Conservation (phyloP, 208 protist species). For the Tritrichomonas foetus region DNA sequence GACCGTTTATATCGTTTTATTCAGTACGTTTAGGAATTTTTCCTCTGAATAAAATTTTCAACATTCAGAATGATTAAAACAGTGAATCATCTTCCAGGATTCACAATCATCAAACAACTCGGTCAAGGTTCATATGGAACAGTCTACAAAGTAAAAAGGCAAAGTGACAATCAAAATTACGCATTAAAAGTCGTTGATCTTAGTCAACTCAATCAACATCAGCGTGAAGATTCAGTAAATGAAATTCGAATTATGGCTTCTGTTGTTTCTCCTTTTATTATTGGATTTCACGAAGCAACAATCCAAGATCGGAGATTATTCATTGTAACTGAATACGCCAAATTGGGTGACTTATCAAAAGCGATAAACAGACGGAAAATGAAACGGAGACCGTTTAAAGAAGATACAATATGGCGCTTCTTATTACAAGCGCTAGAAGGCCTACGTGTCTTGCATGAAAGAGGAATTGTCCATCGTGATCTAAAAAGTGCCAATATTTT, state of each 20-base stretch:
- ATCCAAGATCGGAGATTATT: slow-evolving; percentile 60
- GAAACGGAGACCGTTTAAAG: neutral
- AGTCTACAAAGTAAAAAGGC: slow-evolving; percentile 11
- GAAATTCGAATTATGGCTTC: slow-evolving; percentile 65
- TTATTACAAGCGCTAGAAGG: neutral
- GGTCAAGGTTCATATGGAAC: slow-evolving; percentile 22
- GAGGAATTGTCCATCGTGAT: slow-evolving; percentile 22
- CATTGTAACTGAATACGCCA: slow-evolving; percentile 62
- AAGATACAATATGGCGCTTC: slow-evolving; percentile 22
- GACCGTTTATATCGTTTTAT: too few relatives aligned
- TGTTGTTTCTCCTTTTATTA: slow-evolving; percentile 56
- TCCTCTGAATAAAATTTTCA: neutral
- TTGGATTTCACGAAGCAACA: slow-evolving; percentile 62
- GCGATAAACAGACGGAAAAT: neutral
- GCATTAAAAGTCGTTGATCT: slow-evolving; percentile 50
- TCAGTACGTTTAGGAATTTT: slow-evolving; percentile 33
- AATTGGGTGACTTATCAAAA: slow-evolving; percentile 54
- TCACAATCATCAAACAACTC: slow-evolving; percentile 1
- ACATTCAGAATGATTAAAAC: neutral
- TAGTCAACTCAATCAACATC: slow-evolving; percentile 39
- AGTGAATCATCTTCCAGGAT: neutral
- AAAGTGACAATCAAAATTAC: slow-evolving; percentile 7
- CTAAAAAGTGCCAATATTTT: slow-evolving; percentile 28
- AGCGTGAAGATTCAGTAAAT: slow-evolving; percentile 64
- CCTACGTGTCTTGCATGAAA: neutral